These are phyloP conservation scores for Aspergillus diversus DNA, from an alignment of 495 filamentous ascomycete genomes.

Conservation along the genomic window DNA sequence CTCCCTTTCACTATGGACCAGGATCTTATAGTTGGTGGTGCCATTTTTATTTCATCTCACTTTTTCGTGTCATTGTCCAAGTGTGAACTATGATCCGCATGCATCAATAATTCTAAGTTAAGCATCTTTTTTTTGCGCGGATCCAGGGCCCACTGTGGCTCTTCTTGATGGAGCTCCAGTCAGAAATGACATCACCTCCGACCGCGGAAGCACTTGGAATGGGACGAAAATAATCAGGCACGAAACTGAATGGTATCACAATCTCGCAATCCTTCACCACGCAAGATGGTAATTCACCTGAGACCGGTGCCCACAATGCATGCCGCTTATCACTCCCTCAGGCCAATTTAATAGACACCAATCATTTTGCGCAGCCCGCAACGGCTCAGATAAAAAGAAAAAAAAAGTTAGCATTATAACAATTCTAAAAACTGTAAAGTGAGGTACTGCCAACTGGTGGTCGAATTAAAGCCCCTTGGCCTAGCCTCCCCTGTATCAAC, in stretches of 20 bases:
- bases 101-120: background rate
- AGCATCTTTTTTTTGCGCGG: background rate
- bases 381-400: no score
- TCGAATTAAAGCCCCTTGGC: no score
- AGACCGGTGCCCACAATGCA: background rate
- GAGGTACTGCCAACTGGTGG: no score
- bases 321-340: no score
- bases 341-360: no score
- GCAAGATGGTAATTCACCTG: background rate
- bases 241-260: background rate
- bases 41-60: background rate
- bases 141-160: background rate
- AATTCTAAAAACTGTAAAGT: no score
- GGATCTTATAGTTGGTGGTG: background rate
- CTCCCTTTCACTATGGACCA: background rate
- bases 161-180: background rate
- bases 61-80: background rate
- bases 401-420: no score
- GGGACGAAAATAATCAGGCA: background rate
- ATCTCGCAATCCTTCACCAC: background rate
- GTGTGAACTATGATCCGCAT: background rate
- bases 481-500: no score
- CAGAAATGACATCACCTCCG: background rate
- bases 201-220: background rate
- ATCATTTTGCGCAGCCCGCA: no score